These are phyloP conservation scores for Linnemannia zychae DNA, from an alignment of 192 early-diverging fungal genomes.

Conservation along the genomic window DNA sequence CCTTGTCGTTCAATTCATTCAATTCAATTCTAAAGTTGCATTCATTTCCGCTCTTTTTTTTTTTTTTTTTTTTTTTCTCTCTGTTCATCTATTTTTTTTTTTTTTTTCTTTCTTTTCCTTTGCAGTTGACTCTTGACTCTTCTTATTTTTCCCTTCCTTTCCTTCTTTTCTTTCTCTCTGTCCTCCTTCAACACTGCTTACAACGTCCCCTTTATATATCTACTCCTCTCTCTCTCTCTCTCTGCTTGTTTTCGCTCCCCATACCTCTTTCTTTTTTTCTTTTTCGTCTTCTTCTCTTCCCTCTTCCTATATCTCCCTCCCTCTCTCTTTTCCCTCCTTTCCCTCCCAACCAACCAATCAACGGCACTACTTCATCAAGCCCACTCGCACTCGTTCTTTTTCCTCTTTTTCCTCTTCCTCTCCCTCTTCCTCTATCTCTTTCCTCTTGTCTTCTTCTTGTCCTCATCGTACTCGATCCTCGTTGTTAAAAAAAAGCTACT, in stretches of 20 bases:
- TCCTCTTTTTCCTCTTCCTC: background rate
- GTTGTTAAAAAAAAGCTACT: background rate
- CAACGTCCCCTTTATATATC: background rate
- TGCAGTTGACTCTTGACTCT: no score
- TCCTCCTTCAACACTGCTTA: background rate
- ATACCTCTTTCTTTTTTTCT: background rate
- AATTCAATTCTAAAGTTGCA: background rate
- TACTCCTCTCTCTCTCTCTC: background rate
- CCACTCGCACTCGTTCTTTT: background rate
- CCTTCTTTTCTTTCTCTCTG: background rate
- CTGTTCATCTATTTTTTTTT: background rate
- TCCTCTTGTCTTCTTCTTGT: constrained; percentile 1
- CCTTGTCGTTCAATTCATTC: background rate
- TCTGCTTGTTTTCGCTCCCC: background rate
- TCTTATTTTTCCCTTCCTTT: background rate
- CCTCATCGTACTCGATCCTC: background rate
- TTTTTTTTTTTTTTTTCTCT: background rate
- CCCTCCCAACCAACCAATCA: background rate
- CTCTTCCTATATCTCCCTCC: background rate
- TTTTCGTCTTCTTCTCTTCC: background rate
- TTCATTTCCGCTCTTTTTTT: constrained; percentile 1
- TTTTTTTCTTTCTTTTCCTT: background rate
- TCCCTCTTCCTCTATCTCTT: background rate
- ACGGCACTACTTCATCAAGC: background rate
- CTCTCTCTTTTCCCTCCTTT: background rate